phyloP scores from a whole-genome alignment of 495 filamentous ascomycete species.

The Penicillium antarcticum region DNA sequence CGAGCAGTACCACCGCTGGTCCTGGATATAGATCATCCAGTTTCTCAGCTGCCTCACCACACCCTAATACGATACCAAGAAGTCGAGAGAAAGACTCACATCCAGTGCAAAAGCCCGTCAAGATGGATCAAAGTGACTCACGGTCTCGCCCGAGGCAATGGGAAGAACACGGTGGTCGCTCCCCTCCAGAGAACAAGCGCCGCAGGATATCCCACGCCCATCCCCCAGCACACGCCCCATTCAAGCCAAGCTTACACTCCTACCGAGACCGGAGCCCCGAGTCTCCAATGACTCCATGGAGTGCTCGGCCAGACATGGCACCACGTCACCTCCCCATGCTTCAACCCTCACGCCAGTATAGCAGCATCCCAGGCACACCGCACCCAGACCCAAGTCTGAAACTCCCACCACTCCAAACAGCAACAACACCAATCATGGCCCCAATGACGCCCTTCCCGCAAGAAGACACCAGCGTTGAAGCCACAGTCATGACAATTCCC shows the following conservation, averaged over 20 bases:
- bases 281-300: conserved; percentile 29
- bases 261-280: conserved; percentile 36
- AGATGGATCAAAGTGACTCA: conserved; percentile 19
- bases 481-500: conserved; percentile 72
- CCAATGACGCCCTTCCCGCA: conserved; percentile 29
- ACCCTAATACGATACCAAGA: conserved; percentile 16
- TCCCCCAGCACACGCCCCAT: conserved; percentile 4
- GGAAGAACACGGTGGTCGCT: conserved; percentile 25
- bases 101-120: conserved; percentile 20
- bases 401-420: conserved; percentile 50
- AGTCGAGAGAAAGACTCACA: conserved; percentile 21
- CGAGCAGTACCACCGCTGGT: conserved; percentile 7
- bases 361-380: conserved; percentile 16
- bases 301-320: conserved; percentile 27
- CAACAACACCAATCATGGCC: conserved; percentile 20
- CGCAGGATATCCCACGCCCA: conserved; percentile 39
- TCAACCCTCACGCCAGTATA: conserved; percentile 32
- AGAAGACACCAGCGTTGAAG: conserved; percentile 51
- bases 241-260: conserved; percentile 19
- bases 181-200: conserved; percentile 55
- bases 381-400: conserved; percentile 44
- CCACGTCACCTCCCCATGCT: conserved; percentile 36
- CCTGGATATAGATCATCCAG: conserved; percentile 10
- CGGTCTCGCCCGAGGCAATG: conserved; percentile 24
- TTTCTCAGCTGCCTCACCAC: conserved; percentile 14